Evolutionary conservation across 306 rosid genomes (phyloP).

Genomic region (Vicia sativa): DNA sequence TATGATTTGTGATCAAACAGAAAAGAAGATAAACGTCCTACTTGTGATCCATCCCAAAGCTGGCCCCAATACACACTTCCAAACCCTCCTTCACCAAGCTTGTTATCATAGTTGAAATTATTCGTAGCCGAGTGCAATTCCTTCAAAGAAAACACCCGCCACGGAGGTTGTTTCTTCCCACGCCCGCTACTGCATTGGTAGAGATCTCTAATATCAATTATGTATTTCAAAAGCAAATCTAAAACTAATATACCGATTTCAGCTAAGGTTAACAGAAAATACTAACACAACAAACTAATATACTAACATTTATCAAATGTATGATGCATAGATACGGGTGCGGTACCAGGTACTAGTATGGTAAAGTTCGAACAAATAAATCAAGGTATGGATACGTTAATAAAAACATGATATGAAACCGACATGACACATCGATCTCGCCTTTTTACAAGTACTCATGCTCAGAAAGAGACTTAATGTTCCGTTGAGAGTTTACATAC

Average conservation of each 20-base stretch:
- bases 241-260: too few relatives aligned
- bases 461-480: slow-evolving; percentile 14
- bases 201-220: slow-evolving; percentile 37
- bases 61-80: slow-evolving; percentile 99
- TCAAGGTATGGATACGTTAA: too few relatives aligned
- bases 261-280: too few relatives aligned
- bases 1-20: slow-evolving; percentile 2
- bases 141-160: slow-evolving; percentile 94
- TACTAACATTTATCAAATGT: too few relatives aligned
- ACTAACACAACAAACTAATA: too few relatives aligned
- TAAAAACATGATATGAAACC: too few relatives aligned
- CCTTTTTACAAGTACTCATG: too few relatives aligned
- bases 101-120: slow-evolving; percentile 94
- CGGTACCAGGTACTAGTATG: too few relatives aligned
- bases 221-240: neutral
- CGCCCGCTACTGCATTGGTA: slow-evolving; percentile 63
- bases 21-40: slow-evolving; percentile 35
- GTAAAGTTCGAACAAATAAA: too few relatives aligned
- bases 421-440: too few relatives aligned
- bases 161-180: slow-evolving; percentile 80
- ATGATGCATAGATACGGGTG: too few relatives aligned
- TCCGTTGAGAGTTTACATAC: slow-evolving; percentile 1
- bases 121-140: slow-evolving; percentile 94
- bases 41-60: slow-evolving; percentile 99
- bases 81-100: slow-evolving; percentile 98